A percentile compares a stretch with the other conserved stretches of the same genome.
phyloP scores from a whole-genome alignment of 2,329 filamentous ascomycete genomes.

The Apiospora hydei region DNA sequence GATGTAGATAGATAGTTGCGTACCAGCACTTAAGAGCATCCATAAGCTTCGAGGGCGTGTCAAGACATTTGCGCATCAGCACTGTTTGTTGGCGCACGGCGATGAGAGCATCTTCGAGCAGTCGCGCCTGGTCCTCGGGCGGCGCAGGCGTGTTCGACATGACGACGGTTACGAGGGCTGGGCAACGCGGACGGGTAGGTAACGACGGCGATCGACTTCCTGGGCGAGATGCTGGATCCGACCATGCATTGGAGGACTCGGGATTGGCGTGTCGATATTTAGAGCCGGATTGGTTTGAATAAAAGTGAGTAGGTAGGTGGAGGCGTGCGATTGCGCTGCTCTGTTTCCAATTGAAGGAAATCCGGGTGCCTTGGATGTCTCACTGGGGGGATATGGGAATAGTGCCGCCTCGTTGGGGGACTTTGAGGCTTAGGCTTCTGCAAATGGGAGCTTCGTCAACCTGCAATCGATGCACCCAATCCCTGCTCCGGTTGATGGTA shows the following conservation, averaged over 20 bases:
- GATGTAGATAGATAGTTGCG: slow-evolving; percentile 43
- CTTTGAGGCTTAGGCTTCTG: not conserved
- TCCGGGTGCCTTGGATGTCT: slow-evolving; percentile 17
- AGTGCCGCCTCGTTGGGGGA: slow-evolving; percentile 13
- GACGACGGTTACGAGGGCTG: slow-evolving; percentile 21
- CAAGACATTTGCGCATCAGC: slow-evolving; percentile 97
- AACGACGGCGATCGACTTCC: slow-evolving; percentile 19
- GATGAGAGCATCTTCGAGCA: slow-evolving; percentile 95
- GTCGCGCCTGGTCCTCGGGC: slow-evolving; percentile 83
- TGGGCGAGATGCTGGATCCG: slow-evolving; percentile 17
- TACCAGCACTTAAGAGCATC: slow-evolving; percentile 99
- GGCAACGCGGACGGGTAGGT: not conserved
- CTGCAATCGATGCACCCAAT: not conserved
- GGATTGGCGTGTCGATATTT: not conserved
- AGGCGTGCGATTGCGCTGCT: not conserved
- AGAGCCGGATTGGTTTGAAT: not conserved
- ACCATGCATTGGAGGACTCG: slow-evolving; percentile 16
- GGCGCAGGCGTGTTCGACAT: slow-evolving; percentile 63
- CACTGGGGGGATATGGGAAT: not conserved
- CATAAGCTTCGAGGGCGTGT: slow-evolving; percentile 98
- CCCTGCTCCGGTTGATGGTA: not conserved
- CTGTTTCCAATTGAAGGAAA: slow-evolving; percentile 15
- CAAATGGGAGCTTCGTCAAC: slow-evolving; percentile 11
- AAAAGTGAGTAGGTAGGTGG: not conserved
- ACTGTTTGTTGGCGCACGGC: slow-evolving; percentile 97